These are phyloP conservation scores for Keqinozyma sinolaborantium DNA, from an alignment of 1,139 yeast genomes.

Conservation along the genomic window DNA sequence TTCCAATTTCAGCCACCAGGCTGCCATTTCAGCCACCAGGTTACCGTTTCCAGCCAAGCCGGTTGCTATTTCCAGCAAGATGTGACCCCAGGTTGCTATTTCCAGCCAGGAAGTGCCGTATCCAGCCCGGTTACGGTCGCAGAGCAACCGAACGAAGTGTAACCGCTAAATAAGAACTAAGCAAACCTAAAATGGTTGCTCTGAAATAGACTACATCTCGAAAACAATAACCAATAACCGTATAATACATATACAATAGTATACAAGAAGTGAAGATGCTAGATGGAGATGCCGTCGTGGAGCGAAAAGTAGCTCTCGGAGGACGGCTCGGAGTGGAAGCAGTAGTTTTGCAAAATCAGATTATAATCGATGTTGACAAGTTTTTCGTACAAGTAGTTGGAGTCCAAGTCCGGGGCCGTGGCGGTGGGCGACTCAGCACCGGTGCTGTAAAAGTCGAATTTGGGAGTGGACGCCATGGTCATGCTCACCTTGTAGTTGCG, in stretches of 20 bases:
- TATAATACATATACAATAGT: neutral
- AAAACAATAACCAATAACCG: too few species aligned
- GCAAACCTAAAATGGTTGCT: too few species aligned
- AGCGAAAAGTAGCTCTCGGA: conserved; percentile 9
- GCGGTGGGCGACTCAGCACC: neutral
- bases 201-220: too few species aligned
- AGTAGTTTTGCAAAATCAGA: conserved; percentile 9
- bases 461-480: neutral
- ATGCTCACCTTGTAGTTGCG: conserved; percentile 26
- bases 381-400: conserved; percentile 3
- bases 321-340: conserved; percentile 11
- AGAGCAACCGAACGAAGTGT: too few species aligned
- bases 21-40: too few species aligned
- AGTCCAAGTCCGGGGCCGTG: conserved; percentile 1
- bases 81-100: too few species aligned
- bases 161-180: too few species aligned
- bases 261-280: neutral
- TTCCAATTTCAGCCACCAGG: too few species aligned
- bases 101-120: too few species aligned
- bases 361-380: conserved; percentile 9
- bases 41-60: too few species aligned
- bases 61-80: too few species aligned
- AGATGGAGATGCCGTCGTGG: conserved; percentile 10
- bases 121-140: too few species aligned
- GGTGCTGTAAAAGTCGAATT: conserved; percentile 3